A percentile compares a stretch with the other conserved stretches of the same genome.
Evolutionary conservation across 2,329 filamentous ascomycete genomes (phyloP).

Genomic region (Paraphaeosphaeria minitans): DNA sequence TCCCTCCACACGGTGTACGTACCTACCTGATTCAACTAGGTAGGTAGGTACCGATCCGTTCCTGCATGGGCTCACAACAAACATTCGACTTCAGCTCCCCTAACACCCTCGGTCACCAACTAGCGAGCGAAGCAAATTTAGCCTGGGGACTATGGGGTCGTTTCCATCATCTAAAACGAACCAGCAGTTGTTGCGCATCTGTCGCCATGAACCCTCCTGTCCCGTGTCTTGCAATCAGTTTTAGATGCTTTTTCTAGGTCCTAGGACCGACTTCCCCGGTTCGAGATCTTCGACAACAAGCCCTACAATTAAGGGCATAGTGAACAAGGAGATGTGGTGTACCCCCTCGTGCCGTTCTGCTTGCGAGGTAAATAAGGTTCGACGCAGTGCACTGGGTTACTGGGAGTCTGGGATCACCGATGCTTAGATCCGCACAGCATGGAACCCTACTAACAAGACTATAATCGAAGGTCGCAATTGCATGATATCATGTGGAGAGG

Average conservation of each 20-base stretch:
- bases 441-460: neutral
- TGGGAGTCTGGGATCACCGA: neutral
- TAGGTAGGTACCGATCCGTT: no score
- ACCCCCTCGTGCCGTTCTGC: neutral
- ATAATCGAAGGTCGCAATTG: neutral
- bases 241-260: neutral
- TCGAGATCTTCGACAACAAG: neutral
- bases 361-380: neutral
- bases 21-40: neutral
- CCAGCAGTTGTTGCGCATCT: neutral
- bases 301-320: neutral
- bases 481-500: neutral
- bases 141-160: neutral
- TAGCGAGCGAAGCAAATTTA: neutral
- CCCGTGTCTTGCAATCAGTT: neutral
- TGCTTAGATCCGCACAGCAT: neutral
- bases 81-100: neutral
- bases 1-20: neutral
- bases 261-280: neutral
- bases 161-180: neutral
- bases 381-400: neutral
- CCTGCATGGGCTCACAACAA: neutral
- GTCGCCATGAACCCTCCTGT: neutral
- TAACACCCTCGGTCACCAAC: neutral
- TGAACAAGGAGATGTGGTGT: neutral